A percentile compares a stretch with the other conserved stretches of the same genome.
These are phyloP conservation scores for Silene coronaria DNA, from an alignment of 179 eudicot species.

Conservation along the genomic window DNA sequence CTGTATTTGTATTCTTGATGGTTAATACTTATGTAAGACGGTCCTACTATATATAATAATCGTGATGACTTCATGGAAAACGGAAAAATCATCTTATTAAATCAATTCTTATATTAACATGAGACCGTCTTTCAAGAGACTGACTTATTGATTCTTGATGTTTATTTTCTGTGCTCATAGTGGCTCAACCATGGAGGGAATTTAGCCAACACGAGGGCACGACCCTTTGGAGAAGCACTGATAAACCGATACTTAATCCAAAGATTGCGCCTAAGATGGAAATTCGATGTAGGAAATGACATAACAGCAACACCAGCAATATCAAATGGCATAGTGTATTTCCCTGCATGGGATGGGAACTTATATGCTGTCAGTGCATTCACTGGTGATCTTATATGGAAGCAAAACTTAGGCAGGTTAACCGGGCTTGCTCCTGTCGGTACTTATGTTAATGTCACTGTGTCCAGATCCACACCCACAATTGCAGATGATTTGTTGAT, in stretches of 20 bases:
- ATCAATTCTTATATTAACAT: not conserved
- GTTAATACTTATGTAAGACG: not conserved
- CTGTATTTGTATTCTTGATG: not conserved
- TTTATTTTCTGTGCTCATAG: not conserved
- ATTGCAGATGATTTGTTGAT: conserved; percentile 26
- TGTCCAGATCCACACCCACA: conserved; percentile 27
- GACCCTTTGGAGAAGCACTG: conserved; percentile 25
- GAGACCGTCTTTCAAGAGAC: no score
- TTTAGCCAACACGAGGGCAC: conserved; percentile 28
- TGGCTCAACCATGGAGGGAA: conserved; percentile 39
- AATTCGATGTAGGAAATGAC: conserved; percentile 27
- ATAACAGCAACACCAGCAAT: conserved; percentile 40
- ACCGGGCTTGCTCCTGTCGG: conserved; percentile 27
- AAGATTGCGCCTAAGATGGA: conserved; percentile 27
- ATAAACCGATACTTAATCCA: conserved; percentile 20
- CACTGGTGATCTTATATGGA: conserved; percentile 32
- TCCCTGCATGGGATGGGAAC: conserved; percentile 39
- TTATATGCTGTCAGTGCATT: conserved; percentile 29
- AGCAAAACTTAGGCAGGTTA: conserved; percentile 24
- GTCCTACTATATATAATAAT: no score
- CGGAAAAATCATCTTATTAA: no score
- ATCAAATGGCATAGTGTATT: conserved; percentile 25
- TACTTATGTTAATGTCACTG: conserved; percentile 22
- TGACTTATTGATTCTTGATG: not conserved
- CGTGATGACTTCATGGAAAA: no score